Conservation (phyloP, 768 basidiomycete genomes). For the Lepiota brunneoincarnata region DNA sequence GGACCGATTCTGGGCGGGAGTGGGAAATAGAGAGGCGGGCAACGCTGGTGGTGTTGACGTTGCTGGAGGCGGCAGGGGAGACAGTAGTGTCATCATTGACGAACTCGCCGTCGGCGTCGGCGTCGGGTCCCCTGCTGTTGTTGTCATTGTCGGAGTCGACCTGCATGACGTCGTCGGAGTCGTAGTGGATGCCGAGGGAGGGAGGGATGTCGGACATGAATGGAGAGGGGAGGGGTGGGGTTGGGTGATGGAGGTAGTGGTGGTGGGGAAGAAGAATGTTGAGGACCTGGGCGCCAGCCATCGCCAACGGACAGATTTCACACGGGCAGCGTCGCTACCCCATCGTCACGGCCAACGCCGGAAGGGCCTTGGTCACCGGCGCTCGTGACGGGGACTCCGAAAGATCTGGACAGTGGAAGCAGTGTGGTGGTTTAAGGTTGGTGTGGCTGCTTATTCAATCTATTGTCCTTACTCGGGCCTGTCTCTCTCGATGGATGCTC, state of each 20-base stretch:
- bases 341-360: slow-evolving; percentile 61
- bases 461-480: slow-evolving; percentile 7
- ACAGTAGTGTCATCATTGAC: slow-evolving; percentile 50
- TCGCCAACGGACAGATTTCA: slow-evolving; percentile 55
- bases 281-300: slow-evolving; percentile 48
- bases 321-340: slow-evolving; percentile 54
- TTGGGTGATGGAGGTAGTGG: slow-evolving; percentile 15
- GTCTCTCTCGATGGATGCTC: neutral
- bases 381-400: slow-evolving; percentile 51
- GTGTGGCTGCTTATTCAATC: slow-evolving; percentile 11
- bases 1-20: slow-evolving; percentile 37
- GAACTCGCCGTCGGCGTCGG: slow-evolving; percentile 62
- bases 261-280: slow-evolving; percentile 38
- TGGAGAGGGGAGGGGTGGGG: slow-evolving; percentile 21
- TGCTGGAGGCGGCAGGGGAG: slow-evolving; percentile 30
- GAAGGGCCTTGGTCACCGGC: slow-evolving; percentile 54
- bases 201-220: slow-evolving; percentile 27
- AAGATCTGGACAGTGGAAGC: slow-evolving; percentile 24
- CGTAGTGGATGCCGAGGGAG: slow-evolving; percentile 55
- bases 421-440: slow-evolving; percentile 11
- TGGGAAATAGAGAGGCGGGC: slow-evolving; percentile 20
- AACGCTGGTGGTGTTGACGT: slow-evolving; percentile 27
- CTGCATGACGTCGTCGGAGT: slow-evolving; percentile 68
- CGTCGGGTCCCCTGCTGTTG: slow-evolving; percentile 47
- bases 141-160: slow-evolving; percentile 63